A percentile compares a stretch with the other conserved stretches of the same genome.
These are phyloP conservation scores for Periglandula ipomoeae DNA, from an alignment of 2,329 filamentous ascomycete genomes.

Conservation along the genomic window DNA sequence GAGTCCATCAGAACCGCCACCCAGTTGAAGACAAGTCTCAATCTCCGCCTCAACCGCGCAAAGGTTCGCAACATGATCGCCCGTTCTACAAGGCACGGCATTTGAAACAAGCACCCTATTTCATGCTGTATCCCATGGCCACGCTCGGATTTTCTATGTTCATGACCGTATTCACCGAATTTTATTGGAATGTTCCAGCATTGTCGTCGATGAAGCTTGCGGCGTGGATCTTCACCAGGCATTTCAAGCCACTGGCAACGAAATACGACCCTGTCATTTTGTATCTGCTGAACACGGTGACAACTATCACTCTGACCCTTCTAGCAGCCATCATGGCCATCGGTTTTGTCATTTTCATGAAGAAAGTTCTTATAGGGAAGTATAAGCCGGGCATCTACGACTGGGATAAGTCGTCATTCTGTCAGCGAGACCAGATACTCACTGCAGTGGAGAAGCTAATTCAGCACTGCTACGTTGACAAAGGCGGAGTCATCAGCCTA, in stretches of 20 bases:
- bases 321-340: slow-evolving; percentile 34
- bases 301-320: slow-evolving; percentile 33
- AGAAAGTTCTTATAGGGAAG: slow-evolving; percentile 44
- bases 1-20: not conserved
- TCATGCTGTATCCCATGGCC: slow-evolving; percentile 34
- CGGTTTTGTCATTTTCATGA: slow-evolving; percentile 32
- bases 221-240: slow-evolving; percentile 20
- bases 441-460: slow-evolving; percentile 41
- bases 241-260: slow-evolving; percentile 13
- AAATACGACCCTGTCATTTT: slow-evolving; percentile 26
- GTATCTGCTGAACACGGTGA: slow-evolving; percentile 29
- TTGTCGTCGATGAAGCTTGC: slow-evolving; percentile 39
- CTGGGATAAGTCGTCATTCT: slow-evolving; percentile 49
- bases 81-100: slow-evolving; percentile 39
- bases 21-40: slow-evolving; percentile 4
- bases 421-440: slow-evolving; percentile 48
- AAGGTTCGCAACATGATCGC: slow-evolving; percentile 39
- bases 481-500: slow-evolving; percentile 39
- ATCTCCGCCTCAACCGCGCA: not conserved
- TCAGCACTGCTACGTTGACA: slow-evolving; percentile 37
- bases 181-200: slow-evolving; percentile 42
- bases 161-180: slow-evolving; percentile 33
- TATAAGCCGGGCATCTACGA: slow-evolving; percentile 42
- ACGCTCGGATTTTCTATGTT: slow-evolving; percentile 41
- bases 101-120: slow-evolving; percentile 32